A percentile compares a stretch with the other conserved stretches of the same genome.
These are phyloP conservation scores for Cyberlindnera euphorbiae DNA, from an alignment of 805 yeast species.

Conservation along the genomic window DNA sequence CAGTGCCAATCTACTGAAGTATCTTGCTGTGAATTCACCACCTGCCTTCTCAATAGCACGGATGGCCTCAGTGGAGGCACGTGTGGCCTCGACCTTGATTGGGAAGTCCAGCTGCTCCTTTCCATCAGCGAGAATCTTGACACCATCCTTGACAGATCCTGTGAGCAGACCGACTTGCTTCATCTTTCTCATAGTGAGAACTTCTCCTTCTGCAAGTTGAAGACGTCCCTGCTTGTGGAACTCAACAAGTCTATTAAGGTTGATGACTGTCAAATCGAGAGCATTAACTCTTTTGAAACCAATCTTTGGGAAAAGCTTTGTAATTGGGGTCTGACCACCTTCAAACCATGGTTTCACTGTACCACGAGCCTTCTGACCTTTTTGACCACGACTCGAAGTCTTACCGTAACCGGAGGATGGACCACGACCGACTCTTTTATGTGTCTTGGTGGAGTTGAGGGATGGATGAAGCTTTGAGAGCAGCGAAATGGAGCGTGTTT, in stretches of 20 bases:
- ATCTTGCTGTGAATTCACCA: conserved; percentile 69
- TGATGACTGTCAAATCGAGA: conserved; percentile 44
- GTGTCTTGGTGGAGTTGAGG: conserved; percentile 52
- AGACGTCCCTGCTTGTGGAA: conserved; percentile 69
- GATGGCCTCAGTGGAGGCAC: conserved; percentile 74
- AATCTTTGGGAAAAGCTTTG: conserved; percentile 74
- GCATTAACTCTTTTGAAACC: conserved; percentile 74
- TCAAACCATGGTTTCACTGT: conserved; percentile 91
- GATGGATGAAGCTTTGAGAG: conserved; percentile 56
- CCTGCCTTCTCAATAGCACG: conserved; percentile 66
- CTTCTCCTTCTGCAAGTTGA: conserved; percentile 50
- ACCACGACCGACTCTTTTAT: conserved; percentile 90
- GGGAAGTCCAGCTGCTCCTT: conserved; percentile 48
- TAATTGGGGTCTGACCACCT: conserved; percentile 97
- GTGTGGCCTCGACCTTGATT: conserved; percentile 73
- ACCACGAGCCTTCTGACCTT: conserved; percentile 97
- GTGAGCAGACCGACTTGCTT: conserved; percentile 66
- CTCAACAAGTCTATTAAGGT: conserved; percentile 63
- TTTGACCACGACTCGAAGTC: conserved; percentile 95
- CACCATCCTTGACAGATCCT: conserved; percentile 73
- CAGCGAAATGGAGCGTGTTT: conserved; percentile 37
- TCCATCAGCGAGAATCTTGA: conserved; percentile 73
- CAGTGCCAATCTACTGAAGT: conserved; percentile 61
- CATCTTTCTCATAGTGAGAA: conserved; percentile 73
- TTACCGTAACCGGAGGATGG: conserved; percentile 91